Evolutionary conservation across 495 filamentous ascomycete species (phyloP), one percentile per base, ranked within the genome.

Genomic region (Haplographium delicatum): DNA sequence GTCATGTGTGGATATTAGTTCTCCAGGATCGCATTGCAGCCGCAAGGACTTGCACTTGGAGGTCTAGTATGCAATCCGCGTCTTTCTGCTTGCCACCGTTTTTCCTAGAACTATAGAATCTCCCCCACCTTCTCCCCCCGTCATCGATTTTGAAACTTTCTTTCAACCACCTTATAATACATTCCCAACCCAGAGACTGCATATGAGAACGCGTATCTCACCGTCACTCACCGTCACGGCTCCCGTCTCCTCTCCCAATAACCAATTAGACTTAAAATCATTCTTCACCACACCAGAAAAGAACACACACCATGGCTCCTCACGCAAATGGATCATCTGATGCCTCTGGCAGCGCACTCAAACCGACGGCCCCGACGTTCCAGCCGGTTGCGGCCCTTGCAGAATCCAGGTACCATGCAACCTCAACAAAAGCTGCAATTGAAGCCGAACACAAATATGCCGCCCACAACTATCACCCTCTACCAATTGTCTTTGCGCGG

Each of bases 401-500:
- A 55, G 64, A 68, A 30, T 73, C 72, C 38, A 70, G 72, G 50
- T 90, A 89, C 71, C 94, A 97, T 71, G 79, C 88, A 18, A 63
- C 84, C 40, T 86, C 91, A 19, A 88, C 89, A n/a, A 70, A 79
- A 27, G 72, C 73, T 50, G 93, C 93, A 49, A 89, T 96, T 62
- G 67, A 80, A 23, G 76, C 81, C 48, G 93, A 99, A 71, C 71
- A 88, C 59, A 72, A 83, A 44, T 91, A 80, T 68, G 93, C 93
- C 34, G 93, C 93, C 35, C 93, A 99, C 79, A 99, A 99, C 70
- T 99, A 99, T 72, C 90, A 96, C 70, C 93, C 94, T 16, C 83
- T 99, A 7, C 94, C 94, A 11, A 80, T 97, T 27, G 91, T 96
- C 53, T 91, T 95, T 64, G 75, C 91, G 20, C 81, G 81, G 28